A percentile compares a stretch with the other conserved stretches of the same genome.
These are phyloP conservation scores for Malus hybrid DNA, from an alignment of 331 rosid species.

Conservation along the genomic window DNA sequence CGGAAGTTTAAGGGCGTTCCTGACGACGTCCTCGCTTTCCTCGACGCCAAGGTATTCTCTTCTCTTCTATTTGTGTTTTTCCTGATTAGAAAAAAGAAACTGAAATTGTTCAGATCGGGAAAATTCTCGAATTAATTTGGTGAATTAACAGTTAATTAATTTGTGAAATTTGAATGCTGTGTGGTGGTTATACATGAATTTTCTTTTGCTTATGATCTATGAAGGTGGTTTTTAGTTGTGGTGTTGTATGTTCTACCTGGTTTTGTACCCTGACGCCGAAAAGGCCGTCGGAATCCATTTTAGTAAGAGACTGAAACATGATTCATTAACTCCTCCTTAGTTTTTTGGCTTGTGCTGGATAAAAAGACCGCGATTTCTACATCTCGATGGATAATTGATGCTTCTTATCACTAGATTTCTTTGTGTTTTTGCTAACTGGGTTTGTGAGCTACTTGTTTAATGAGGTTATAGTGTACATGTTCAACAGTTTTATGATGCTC, in stretches of 20 bases:
- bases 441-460: neutral
- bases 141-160: neutral
- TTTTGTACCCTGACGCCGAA: no score
- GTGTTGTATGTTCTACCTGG: no score
- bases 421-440: neutral
- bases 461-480: neutral
- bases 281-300: no score
- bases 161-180: neutral
- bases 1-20: conserved; percentile 49
- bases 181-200: neutral
- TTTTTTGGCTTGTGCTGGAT: no score
- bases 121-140: no score
- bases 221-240: no score
- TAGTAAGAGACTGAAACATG: neutral
- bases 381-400: neutral
- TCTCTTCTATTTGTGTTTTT: neutral
- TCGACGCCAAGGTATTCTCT: conserved; percentile 55
- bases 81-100: neutral
- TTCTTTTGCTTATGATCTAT: no score
- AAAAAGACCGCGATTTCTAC: no score
- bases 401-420: neutral
- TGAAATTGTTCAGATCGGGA: neutral
- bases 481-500: neutral
- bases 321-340: neutral
- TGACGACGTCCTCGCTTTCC: conserved; percentile 52